Base-by-base conservation (phyloP, 495 filamentous ascomycete genomes). In the Rhypophila decipiens region DNA sequence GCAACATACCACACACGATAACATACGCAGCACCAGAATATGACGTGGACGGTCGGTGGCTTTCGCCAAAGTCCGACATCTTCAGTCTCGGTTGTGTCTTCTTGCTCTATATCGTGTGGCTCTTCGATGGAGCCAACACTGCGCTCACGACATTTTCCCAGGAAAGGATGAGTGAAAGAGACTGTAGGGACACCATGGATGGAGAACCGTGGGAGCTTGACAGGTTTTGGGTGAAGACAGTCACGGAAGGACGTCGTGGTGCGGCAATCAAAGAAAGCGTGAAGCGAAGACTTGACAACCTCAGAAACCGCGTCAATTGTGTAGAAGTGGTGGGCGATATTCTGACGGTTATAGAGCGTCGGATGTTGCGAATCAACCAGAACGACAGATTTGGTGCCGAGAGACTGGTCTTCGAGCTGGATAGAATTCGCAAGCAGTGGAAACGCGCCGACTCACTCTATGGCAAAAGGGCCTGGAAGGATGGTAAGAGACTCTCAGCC, bases 41-140 rank as follows among this genome's bases (percentile, higher is more conserved):
- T 17, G 45, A 33, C 3, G 3, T 44, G 3, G 12, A 29, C 2
- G 2, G 12, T 18, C 22, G 17, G n/a, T 12, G n/a, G 4, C 1
- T 47, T 1, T 47, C 45, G 2, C 45, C 12, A 15, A 39, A 47
- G 19, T 19, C 35, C 22, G 45, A 47, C 22, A 40, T 47, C 9
- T 47, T 39, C 23, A 47, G 45, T 31, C 45, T 47, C 11, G 45
- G 45, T 4, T 47, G 45, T 17, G 45, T 47, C 15, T 47, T 39
- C 22, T 24, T 47, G 10, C 29, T 37, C 9, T 33, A 40, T 21
- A 21, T 47, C 36, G 37, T 34, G 3, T 47, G 45, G 45, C 36
- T 47, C 22, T 23, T 47, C 4, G 10, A 15, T 11, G 45, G 23
- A 13, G 18, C 13, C 13, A 37, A 47, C 13, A 8, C 29, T 33